Conservation (phyloP, 768 basidiomycete genomes). For the Coprinopsis cinerea region DNA sequence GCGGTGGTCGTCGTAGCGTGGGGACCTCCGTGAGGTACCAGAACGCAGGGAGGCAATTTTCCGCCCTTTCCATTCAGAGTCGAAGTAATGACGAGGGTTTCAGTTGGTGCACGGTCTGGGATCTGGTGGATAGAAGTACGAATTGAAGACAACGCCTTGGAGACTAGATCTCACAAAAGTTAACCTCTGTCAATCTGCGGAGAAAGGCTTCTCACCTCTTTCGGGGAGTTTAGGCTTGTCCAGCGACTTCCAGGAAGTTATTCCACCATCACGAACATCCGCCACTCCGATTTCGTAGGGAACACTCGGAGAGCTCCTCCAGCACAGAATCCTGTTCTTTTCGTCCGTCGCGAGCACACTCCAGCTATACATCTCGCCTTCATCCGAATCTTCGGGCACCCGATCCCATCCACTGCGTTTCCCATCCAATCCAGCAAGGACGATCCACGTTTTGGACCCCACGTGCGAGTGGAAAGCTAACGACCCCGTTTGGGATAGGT, state of each 20-base stretch:
- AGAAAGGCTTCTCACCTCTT: conserved; percentile 29
- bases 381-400: conserved; percentile 14
- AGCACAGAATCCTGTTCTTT: conserved; percentile 35
- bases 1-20: conserved; percentile 43
- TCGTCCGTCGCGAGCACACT: conserved; percentile 47
- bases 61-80: conserved; percentile 12
- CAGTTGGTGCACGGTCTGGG: conserved; percentile 42
- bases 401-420: conserved; percentile 19
- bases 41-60: conserved; percentile 39
- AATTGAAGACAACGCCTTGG: conserved; percentile 34
- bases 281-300: conserved; percentile 42
- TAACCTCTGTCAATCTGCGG: neutral
- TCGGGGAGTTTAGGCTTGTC: conserved; percentile 35
- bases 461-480: conserved; percentile 46
- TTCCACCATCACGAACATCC: conserved; percentile 19
- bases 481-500: conserved; percentile 11
- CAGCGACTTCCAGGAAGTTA: conserved; percentile 33
- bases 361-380: conserved; percentile 41
- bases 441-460: conserved; percentile 47
- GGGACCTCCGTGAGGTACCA: conserved; percentile 59
- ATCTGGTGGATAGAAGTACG: conserved; percentile 41
- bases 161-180: conserved; percentile 26
- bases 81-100: conserved; percentile 46
- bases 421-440: conserved; percentile 34
- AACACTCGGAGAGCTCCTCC: conserved; percentile 40